Base-by-base conservation (phyloP, 1,139 yeast genomes). In the Suhomyces kunorum region DNA sequence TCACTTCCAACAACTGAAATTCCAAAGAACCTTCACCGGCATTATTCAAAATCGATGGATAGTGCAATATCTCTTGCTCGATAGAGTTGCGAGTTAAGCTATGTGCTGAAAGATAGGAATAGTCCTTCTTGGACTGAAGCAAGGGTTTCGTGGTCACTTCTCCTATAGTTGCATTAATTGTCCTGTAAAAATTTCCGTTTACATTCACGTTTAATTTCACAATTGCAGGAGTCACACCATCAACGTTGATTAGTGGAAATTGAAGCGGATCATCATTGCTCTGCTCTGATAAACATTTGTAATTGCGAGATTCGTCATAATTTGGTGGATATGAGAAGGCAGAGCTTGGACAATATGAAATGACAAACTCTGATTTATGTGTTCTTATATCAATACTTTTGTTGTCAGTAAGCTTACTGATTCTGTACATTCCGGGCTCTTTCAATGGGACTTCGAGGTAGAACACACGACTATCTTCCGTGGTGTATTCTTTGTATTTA, bases 331-430 rank as follows among this genome's bases (percentile, higher is more conserved):
- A 61, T 2, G 61, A 55, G 45, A 81, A 74, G 27, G 65, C 58
- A 0, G 87, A 94, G 14, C 68, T 68, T 1, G 99, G 99, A 59
- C 99, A 92, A 29, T 71, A 61, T 1, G 95, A 80, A 11, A 92
- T 74, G 23, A 83, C 56, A 24, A 88, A 74, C 41, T 82, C 83
- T 0, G 87, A 78, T 43, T 77, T 80, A 47, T 74, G 78, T 2
- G 83, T 71, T 46, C 88, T 74, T 32, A 92, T 81, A 25, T 76
- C 77, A 37, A 85, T 65, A 24, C 78, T 76, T 27, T 85, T 80
- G 4, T 73, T 64, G 53, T 88, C 97, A 11, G 75, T 59, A 2
- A 90, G 92, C 43, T 76, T 74, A 19, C 66, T 70, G 11, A 92
- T 70, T 44, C 78, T 77, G 61, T 92, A 92, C 18, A 78, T 66